Evolutionary conservation across 148 eudicot species (phyloP).

Genomic region (Cornus florida): DNA sequence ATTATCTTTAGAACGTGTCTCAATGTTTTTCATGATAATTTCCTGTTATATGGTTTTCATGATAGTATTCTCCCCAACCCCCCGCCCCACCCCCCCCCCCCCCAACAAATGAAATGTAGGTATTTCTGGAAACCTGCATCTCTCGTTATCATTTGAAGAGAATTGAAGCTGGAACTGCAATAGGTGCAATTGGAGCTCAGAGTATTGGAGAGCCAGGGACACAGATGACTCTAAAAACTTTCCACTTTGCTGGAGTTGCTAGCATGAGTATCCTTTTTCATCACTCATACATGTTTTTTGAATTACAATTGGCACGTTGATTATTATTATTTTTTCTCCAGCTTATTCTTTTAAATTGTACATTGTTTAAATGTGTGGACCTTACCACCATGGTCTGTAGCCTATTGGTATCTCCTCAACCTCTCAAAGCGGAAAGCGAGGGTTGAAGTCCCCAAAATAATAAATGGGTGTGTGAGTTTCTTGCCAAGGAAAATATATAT

Average conservation of each 20-base stretch:
- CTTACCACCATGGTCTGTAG: too few species aligned
- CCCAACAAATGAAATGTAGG: slow-evolving; percentile 41
- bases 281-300: background rate
- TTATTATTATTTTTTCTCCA: background rate
- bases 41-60: background rate
- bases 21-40: slow-evolving; percentile 4
- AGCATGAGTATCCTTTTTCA: slow-evolving; percentile 93
- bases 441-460: too few species aligned
- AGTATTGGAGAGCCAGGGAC: slow-evolving; percentile 99
- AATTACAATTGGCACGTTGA: background rate
- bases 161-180: slow-evolving; percentile 89
- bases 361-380: background rate
- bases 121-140: slow-evolving; percentile 69
- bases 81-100: slow-evolving; percentile 16
- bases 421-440: too few species aligned
- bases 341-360: background rate
- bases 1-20: background rate
- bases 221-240: slow-evolving; percentile 96
- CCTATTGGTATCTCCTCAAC: too few species aligned
- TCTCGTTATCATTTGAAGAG: slow-evolving; percentile 75
- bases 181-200: slow-evolving; percentile 98
- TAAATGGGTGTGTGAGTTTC: too few species aligned
- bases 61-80: slow-evolving; percentile 3
- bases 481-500: too few species aligned
- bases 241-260: slow-evolving; percentile 99